These are phyloP conservation scores for Diaporthe ampelina DNA, from an alignment of 2,329 filamentous ascomycete genomes.

Conservation along the genomic window DNA sequence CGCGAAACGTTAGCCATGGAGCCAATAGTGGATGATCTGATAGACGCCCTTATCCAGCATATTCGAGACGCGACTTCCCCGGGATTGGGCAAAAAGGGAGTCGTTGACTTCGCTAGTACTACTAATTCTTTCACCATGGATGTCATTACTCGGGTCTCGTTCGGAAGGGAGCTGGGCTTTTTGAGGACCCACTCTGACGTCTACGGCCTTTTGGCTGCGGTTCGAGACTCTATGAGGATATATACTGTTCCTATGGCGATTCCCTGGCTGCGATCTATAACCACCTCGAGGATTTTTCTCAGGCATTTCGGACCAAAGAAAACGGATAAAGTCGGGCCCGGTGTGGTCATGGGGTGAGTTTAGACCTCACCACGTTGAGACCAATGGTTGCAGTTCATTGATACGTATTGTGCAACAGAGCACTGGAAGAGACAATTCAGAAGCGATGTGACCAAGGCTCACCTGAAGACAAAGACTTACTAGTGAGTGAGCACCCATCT, in stretches of 20 bases:
- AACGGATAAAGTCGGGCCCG: conserved; percentile 48
- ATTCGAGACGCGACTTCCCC: not conserved
- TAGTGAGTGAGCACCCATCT: conserved; percentile 44
- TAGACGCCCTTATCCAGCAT: conserved; percentile 7
- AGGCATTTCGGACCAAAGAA: conserved; percentile 51
- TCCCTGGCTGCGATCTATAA: conserved; percentile 49
- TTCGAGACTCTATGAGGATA: conserved; percentile 53
- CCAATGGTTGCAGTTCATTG: not conserved
- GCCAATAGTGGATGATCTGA: conserved; percentile 37
- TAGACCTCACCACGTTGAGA: fast-evolving
- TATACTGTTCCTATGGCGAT: conserved; percentile 57
- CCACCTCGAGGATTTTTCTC: conserved; percentile 48
- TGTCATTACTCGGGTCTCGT: conserved; percentile 62
- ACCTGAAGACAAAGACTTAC: conserved; percentile 62
- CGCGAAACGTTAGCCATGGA: conserved; percentile 48
- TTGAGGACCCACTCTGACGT: conserved; percentile 58
- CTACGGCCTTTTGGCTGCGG: conserved; percentile 57
- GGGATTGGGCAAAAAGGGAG: not conserved
- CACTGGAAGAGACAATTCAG: conserved; percentile 53
- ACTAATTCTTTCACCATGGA: conserved; percentile 65
- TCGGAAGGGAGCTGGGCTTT: conserved; percentile 61
- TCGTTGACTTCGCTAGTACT: conserved; percentile 59
- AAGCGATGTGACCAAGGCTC: conserved; percentile 58
- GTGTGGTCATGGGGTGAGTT: conserved; percentile 45
- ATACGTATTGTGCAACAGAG: conserved; percentile 48